Evolutionary conservation across 108 stramenopile genomes (phyloP).

Genomic region (Nitzschia sp.): DNA sequence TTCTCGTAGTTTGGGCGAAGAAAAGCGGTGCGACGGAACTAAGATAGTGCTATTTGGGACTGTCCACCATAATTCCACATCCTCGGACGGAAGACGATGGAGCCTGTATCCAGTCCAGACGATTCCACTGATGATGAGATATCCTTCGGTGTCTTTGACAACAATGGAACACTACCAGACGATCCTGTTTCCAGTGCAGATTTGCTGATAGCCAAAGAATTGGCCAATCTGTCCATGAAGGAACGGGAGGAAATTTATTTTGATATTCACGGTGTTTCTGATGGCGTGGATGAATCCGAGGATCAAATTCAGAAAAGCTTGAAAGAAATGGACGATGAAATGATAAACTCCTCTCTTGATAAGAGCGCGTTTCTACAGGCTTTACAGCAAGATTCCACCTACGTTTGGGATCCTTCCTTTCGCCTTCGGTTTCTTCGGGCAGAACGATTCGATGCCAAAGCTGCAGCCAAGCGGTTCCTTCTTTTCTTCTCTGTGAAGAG

Average conservation of each 20-base stretch:
- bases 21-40: too few species aligned
- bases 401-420: slow-evolving; percentile 26
- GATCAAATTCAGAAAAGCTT: slow-evolving; percentile 5
- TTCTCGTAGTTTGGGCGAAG: too few species aligned
- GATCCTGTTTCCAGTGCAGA: background rate
- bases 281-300: slow-evolving; percentile 16
- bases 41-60: too few species aligned
- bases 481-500: slow-evolving; percentile 41
- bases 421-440: slow-evolving; percentile 41
- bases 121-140: too few species aligned
- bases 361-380: background rate
- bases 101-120: too few species aligned
- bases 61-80: too few species aligned
- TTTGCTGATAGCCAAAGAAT: slow-evolving; percentile 11
- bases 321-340: slow-evolving; percentile 14
- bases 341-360: slow-evolving; percentile 1
- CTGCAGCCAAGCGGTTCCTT: slow-evolving; percentile 29
- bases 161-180: too few species aligned
- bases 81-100: too few species aligned
- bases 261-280: slow-evolving; percentile 35
- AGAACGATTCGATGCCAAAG: slow-evolving; percentile 30
- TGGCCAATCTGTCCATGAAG: slow-evolving; percentile 10
- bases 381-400: slow-evolving; percentile 1
- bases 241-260: slow-evolving; percentile 26
- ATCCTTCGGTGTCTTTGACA: too few species aligned